A percentile compares a stretch with the other conserved stretches of the same genome.
Conservation (phyloP, 306 rosid genomes). For the Dalbergia cultrata region DNA sequence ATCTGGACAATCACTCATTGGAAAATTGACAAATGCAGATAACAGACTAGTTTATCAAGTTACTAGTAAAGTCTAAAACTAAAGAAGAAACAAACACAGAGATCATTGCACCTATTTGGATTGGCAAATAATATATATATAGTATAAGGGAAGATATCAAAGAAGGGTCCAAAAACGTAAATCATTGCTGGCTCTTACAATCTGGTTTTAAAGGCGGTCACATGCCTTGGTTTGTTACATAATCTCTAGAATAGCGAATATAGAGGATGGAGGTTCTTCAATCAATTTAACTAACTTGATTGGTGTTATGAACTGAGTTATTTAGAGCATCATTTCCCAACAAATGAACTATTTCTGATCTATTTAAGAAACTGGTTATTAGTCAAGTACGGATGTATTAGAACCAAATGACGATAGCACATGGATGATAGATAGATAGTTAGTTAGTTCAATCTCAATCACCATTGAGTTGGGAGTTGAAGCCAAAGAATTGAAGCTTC, state of each 20-base stretch:
- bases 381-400: background rate
- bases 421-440: background rate
- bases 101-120: background rate
- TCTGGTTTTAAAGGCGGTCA: slow-evolving; percentile 44
- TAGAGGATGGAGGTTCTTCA: background rate
- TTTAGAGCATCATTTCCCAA: background rate
- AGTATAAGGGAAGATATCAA: background rate
- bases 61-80: slow-evolving; percentile 12
- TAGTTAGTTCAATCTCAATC: slow-evolving; percentile 14
- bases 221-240: slow-evolving; percentile 44
- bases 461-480: slow-evolving; percentile 8
- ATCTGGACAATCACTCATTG: slow-evolving; percentile 45
- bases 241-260: background rate
- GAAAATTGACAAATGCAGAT: background rate
- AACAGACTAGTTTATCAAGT: slow-evolving; percentile 4
- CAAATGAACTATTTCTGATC: slow-evolving; percentile 19
- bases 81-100: slow-evolving; percentile 33
- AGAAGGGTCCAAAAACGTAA: slow-evolving; percentile 36
- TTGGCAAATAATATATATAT: slow-evolving; percentile 2
- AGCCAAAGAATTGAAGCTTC: background rate
- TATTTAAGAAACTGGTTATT: slow-evolving; percentile 19
- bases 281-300: slow-evolving; percentile 15
- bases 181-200: slow-evolving; percentile 44
- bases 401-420: slow-evolving; percentile 7
- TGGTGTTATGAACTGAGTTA: background rate